Evolutionary conservation across 1,139 yeast species (phyloP).

Genomic region (Taphrina wiesneri): DNA sequence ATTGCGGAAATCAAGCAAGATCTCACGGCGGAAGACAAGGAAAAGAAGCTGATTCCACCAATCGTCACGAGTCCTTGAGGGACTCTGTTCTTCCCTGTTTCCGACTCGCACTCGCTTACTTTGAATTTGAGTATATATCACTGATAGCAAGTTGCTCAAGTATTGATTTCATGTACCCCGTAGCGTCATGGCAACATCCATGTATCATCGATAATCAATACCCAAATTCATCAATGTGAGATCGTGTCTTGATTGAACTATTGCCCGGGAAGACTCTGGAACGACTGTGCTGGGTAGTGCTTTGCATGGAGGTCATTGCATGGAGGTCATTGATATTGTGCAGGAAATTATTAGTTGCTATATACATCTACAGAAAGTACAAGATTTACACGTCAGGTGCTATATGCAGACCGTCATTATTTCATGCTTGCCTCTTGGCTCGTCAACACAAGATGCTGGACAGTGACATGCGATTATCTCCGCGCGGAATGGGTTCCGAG

Average conservation of each 20-base stretch:
- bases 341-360: not conserved
- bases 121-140: not conserved
- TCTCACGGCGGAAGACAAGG: not conserved
- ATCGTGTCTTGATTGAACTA: too few species aligned
- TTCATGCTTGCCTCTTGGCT: not conserved
- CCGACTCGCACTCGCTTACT: not conserved
- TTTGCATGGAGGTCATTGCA: too few species aligned
- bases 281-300: too few species aligned
- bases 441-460: constrained; percentile 3
- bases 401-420: not conserved
- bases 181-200: not conserved
- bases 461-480: constrained; percentile 2
- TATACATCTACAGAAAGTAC: not conserved
- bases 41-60: not conserved
- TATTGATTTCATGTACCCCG: not conserved
- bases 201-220: not conserved
- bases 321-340: too few species aligned
- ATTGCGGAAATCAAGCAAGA: constrained; percentile 8
- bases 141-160: not conserved
- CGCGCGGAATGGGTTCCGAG: constrained; percentile 10
- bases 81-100: too few species aligned
- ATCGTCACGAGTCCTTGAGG: not conserved
- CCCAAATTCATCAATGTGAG: not conserved
- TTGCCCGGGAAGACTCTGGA: too few species aligned
- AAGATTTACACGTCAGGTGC: not conserved